Conservation (phyloP, 2,329 filamentous ascomycete genomes). For the Bipolaris oryzae region DNA sequence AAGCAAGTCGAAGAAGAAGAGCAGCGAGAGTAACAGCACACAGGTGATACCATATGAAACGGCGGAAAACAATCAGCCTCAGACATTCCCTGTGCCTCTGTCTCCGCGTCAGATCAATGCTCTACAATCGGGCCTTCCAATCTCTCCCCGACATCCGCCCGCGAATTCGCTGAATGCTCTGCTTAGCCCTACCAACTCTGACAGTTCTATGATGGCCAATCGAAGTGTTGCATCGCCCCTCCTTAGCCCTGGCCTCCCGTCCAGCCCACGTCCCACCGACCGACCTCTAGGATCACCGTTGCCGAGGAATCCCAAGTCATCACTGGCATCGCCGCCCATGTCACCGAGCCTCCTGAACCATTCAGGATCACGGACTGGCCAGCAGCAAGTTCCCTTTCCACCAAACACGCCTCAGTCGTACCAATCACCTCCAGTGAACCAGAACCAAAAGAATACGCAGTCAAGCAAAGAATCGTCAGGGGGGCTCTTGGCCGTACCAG, state of each 20-base stretch:
- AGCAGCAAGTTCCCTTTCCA: constrained; percentile 74
- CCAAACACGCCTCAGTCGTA: constrained; percentile 70
- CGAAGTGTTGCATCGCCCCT: constrained; percentile 53
- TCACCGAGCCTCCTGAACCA: constrained; percentile 65
- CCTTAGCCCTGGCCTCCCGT: constrained; percentile 67
- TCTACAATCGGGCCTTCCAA: constrained; percentile 41
- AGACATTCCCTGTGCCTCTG: constrained; percentile 27
- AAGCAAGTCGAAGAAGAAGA: constrained; percentile 75
- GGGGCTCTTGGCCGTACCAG: constrained; percentile 39
- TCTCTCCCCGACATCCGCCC: constrained; percentile 47
- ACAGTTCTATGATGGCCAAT: constrained; percentile 49
- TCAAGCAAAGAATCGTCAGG: constrained; percentile 31
- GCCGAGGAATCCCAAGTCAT: constrained; percentile 62
- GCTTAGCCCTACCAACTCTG: constrained; percentile 56
- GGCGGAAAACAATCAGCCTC: constrained; percentile 23
- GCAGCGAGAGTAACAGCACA: constrained; percentile 59
- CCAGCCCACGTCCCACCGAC: constrained; percentile 66
- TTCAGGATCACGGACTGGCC: constrained; percentile 73
- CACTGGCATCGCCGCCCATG: constrained; percentile 68
- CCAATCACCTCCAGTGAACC: constrained; percentile 56
- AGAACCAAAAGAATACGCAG: constrained; percentile 45
- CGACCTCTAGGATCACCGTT: constrained; percentile 65
- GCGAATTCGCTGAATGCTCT: constrained; percentile 51
- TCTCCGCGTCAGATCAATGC: constrained; percentile 44
- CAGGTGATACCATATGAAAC: constrained; percentile 35